Percentiles rank a stretch among this genome's conserved stretches.
Evolutionary conservation across 257 asterid species (phyloP).

Genomic region (Solanum rostratum): DNA sequence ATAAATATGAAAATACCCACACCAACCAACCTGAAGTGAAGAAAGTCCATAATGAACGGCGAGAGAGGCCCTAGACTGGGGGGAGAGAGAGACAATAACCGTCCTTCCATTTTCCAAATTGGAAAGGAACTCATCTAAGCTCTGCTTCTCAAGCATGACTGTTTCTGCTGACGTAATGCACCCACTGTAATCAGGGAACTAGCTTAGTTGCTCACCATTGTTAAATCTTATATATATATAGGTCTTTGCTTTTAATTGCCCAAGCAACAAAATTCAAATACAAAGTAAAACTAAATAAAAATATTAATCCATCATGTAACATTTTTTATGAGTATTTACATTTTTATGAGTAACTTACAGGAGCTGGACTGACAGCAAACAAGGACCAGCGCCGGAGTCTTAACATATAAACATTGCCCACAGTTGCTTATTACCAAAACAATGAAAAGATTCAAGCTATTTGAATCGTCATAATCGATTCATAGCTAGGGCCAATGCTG

Average conservation of each 20-base stretch:
- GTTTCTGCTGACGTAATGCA: slow-evolving; percentile 99
- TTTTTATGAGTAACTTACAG: background rate
- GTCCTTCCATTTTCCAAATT: slow-evolving; percentile 57
- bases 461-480: background rate
- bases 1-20: background rate
- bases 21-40: slow-evolving; percentile 43
- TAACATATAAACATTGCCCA: background rate
- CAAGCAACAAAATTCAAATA: background rate
- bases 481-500: background rate
- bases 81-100: slow-evolving; percentile 75
- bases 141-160: slow-evolving; percentile 97
- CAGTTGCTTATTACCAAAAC: background rate
- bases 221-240: background rate
- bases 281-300: background rate
- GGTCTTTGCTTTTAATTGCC: background rate
- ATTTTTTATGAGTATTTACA: too few relatives aligned
- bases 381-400: background rate
- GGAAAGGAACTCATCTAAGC: slow-evolving; percentile 77
- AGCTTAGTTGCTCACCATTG: background rate
- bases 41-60: slow-evolving; percentile 82
- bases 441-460: background rate
- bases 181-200: slow-evolving; percentile 51
- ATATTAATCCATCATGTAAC: background rate
- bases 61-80: slow-evolving; percentile 95
- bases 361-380: background rate